Evolutionary conservation across 2,329 filamentous ascomycete genomes (phyloP).

Genomic region (Talaromyces atroroseus): DNA sequence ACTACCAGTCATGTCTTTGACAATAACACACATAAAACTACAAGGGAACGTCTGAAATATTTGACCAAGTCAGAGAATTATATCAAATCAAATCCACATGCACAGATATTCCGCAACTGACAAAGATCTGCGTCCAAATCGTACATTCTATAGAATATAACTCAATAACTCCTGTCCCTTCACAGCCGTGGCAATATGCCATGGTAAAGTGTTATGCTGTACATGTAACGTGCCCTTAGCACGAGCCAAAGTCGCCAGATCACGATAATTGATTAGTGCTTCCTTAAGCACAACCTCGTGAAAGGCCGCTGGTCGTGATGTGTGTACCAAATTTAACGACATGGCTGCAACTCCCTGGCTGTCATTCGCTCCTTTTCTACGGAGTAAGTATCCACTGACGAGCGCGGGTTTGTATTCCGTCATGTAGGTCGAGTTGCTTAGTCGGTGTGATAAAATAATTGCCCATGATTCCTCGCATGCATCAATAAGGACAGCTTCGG

Average conservation of each 20-base stretch:
- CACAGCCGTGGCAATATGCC: conserved; percentile 43
- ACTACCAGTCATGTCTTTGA: background rate
- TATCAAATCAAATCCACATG: background rate
- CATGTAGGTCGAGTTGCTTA: conserved; percentile 37
- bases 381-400: conserved; percentile 44
- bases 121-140: background rate
- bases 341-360: conserved; percentile 38
- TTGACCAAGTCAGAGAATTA: background rate
- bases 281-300: conserved; percentile 37
- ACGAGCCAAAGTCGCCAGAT: conserved; percentile 39
- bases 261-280: conserved; percentile 40
- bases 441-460: conserved; percentile 49
- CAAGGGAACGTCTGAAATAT: background rate
- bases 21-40: background rate
- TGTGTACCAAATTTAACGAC: conserved; percentile 38
- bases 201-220: conserved; percentile 39
- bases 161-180: conserved; percentile 39
- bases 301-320: conserved; percentile 24
- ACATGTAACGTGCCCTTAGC: conserved; percentile 38
- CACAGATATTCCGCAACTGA: background rate
- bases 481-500: conserved; percentile 54
- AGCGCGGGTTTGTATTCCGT: conserved; percentile 39
- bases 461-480: conserved; percentile 56
- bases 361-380: conserved; percentile 37
- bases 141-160: conserved; percentile 31